Conservation (phyloP, 257 asterid species). For the Paraleonurus japonicus region DNA sequence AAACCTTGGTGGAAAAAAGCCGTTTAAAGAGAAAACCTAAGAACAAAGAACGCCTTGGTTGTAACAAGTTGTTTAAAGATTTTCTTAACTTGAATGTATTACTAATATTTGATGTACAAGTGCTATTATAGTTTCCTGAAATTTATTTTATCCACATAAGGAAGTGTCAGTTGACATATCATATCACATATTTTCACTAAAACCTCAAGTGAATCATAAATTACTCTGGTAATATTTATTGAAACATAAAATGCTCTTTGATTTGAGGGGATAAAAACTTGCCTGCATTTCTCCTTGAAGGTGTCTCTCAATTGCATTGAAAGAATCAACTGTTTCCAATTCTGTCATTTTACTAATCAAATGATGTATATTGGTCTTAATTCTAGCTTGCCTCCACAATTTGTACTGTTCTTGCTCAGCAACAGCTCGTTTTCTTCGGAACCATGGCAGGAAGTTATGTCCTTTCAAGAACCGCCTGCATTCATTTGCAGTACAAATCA, state of each 20-base stretch:
- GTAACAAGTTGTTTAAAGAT: not conserved
- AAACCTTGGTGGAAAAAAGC: not conserved
- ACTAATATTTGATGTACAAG: not conserved
- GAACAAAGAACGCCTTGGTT: not conserved
- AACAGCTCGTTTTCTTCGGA: constrained; percentile 86
- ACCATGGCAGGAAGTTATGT: constrained; percentile 89
- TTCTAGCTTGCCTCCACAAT: constrained; percentile 89
- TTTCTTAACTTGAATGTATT: not conserved
- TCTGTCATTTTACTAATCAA: constrained; percentile 71
- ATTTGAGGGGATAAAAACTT: constrained; percentile 19
- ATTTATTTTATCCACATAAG: not conserved
- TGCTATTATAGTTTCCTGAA: constrained; percentile 6
- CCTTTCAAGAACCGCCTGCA: constrained; percentile 91
- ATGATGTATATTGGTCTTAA: constrained; percentile 64
- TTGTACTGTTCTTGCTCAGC: constrained; percentile 91
- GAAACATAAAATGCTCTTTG: not conserved
- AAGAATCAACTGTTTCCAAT: constrained; percentile 79
- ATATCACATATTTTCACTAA: not conserved
- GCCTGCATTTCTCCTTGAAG: constrained; percentile 85
- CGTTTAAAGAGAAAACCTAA: not conserved
- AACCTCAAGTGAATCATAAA: constrained; percentile 22
- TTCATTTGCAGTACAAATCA: constrained; percentile 26
- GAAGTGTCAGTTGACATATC: constrained; percentile 20
- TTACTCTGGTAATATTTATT: not conserved
- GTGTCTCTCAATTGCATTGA: constrained; percentile 82